phyloP scores from a whole-genome alignment of 257 asterid species.

The Solanum chilense region DNA sequence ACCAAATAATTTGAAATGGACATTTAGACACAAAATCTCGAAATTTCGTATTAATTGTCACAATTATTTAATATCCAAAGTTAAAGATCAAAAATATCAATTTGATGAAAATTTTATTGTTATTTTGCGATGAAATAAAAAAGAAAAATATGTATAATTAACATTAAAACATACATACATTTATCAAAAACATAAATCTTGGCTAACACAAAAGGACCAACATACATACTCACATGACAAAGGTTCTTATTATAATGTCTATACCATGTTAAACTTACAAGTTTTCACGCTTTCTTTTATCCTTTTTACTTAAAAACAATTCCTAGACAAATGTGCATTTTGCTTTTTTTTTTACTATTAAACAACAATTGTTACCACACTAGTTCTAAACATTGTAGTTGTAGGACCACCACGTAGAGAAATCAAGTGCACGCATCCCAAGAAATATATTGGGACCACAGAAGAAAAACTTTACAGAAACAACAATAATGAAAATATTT shows the following conservation, averaged over 20 bases:
- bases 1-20: background rate
- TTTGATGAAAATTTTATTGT: background rate
- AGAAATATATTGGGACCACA: background rate
- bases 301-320: background rate
- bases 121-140: background rate
- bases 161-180: background rate
- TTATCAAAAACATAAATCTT: background rate
- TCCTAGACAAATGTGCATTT: background rate
- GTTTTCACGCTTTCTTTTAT: background rate
- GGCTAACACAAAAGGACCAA: background rate
- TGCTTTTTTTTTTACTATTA: background rate
- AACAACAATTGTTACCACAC: background rate
- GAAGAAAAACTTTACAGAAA: background rate
- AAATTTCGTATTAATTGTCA: too few species aligned
- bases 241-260: background rate
- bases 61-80: background rate
- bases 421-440: background rate
- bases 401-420: background rate
- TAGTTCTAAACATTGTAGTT: background rate
- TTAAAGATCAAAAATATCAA: rapidly evolving
- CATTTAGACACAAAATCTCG: background rate
- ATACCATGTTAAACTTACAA: background rate
- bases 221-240: background rate
- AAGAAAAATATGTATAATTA: background rate
- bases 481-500: background rate